These are phyloP conservation scores for Phylloporus sp. DNA, from an alignment of 1,284 basidiomycete genomes.

Conservation along the genomic window DNA sequence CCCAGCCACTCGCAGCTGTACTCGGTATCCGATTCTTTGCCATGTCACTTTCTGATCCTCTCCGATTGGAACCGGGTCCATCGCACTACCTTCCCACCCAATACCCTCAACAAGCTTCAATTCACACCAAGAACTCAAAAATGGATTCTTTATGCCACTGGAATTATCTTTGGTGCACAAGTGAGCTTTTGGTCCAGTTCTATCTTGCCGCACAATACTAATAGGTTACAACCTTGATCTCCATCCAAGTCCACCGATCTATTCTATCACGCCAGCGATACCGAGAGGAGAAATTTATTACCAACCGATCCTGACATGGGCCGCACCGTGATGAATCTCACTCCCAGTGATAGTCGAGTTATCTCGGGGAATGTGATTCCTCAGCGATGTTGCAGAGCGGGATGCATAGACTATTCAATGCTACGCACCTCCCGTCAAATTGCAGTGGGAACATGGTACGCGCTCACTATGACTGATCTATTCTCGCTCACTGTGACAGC, in stretches of 20 bases:
- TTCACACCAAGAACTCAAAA: slow-evolving; percentile 1
- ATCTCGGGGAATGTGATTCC: not conserved
- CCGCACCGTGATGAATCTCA: not conserved
- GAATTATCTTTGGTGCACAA: slow-evolving; percentile 5
- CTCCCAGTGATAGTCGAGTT: not conserved
- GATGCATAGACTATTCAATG: not conserved
- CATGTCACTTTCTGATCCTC: not conserved
- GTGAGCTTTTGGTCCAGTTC: not conserved
- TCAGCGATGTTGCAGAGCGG: not conserved
- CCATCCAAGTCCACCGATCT: not conserved
- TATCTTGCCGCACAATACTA: not conserved
- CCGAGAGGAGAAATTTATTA: not conserved
- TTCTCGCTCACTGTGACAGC: not conserved
- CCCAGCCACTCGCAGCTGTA: no score
- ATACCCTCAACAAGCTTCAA: not conserved
- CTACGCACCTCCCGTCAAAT: not conserved
- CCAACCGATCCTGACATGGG: not conserved
- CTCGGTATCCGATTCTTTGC: not conserved
- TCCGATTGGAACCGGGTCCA: not conserved
- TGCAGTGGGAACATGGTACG: not conserved
- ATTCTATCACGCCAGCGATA: slow-evolving; percentile 8
- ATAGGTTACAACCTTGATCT: not conserved
- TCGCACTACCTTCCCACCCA: not conserved
- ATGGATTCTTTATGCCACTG: slow-evolving; percentile 12
- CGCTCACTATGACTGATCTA: not conserved